A percentile compares a stretch with the other conserved stretches of the same genome.
These are phyloP conservation scores for Kwoniella dejecticola DNA, from an alignment of 768 basidiomycete genomes.

Conservation along the genomic window DNA sequence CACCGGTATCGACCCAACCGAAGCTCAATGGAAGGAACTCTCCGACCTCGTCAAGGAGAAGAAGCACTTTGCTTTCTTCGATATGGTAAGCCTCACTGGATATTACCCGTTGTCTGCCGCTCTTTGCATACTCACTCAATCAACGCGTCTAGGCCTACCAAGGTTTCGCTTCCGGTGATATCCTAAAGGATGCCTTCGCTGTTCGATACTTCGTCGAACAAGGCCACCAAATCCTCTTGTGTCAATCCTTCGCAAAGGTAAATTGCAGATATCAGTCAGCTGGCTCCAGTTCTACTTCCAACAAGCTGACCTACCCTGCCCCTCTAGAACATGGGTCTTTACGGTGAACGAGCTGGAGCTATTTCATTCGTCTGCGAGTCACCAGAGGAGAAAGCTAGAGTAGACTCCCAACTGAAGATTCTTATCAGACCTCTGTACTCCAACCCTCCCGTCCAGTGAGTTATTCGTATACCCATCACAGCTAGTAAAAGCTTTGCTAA, in stretches of 20 bases:
- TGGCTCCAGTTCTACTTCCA: background rate
- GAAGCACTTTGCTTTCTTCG: conserved; percentile 95
- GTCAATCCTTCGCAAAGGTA: conserved; percentile 91
- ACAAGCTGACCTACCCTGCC: background rate
- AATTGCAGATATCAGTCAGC: conserved; percentile 1
- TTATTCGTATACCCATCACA: background rate
- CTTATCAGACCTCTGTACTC: conserved; percentile 96
- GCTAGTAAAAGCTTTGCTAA: no score
- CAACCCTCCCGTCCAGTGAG: conserved; percentile 74
- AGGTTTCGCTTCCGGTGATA: conserved; percentile 94
- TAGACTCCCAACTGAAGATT: conserved; percentile 94
- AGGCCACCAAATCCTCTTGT: conserved; percentile 85
- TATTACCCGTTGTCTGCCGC: background rate
- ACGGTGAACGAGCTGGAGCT: conserved; percentile 96
- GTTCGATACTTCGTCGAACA: conserved; percentile 89
- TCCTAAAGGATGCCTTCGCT: conserved; percentile 87
- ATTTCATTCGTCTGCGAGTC: conserved; percentile 73
- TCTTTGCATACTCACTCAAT: no score
- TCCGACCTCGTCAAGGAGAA: conserved; percentile 81
- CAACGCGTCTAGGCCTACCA: conserved; percentile 72
- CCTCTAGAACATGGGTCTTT: conserved; percentile 86
- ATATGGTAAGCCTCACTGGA: conserved; percentile 64
- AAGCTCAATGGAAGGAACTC: conserved; percentile 87
- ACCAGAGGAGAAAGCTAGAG: conserved; percentile 72
- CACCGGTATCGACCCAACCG: conserved; percentile 95